Base-by-base conservation (phyloP, 768 basidiomycete genomes). In the Auriculariales sp. region DNA sequence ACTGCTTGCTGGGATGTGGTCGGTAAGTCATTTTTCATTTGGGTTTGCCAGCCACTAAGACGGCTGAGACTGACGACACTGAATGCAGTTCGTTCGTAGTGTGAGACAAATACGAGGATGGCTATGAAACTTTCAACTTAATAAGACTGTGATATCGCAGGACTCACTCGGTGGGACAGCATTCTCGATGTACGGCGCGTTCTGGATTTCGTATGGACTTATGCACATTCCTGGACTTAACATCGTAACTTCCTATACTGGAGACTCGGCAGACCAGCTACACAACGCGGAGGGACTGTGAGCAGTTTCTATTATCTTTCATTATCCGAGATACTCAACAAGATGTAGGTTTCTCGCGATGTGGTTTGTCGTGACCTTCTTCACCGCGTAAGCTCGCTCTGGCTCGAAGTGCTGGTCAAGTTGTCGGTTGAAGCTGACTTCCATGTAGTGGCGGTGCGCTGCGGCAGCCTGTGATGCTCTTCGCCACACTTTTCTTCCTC, bases 1-100 rank as follows among this genome's bases (percentile, higher is more conserved):
- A 61, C 70, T 93, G 42, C 66, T 92, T 32, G 90, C 89, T 28
- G 91, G 91, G 34, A 88, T 91, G 82, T 90, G 87, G 87, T 81
- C 81, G 63, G 82, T 81, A 11, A 9, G 39, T 44, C 17, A 7
- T 4, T 4, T 15, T 24, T 7, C 44, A 50, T 48, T 2, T 9
- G 7, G 9, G 22, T 5, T 25, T 19, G 4, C 7, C 39, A 6
- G 14, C 6, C 39, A 19, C 19, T 19, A n/a, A n/a, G n/a, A n/a
- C n/a, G n/a, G n/a, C n/a, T n/a, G n/a, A n/a, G 39, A 25, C 39
- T 44, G 39, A 44, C 39, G 14, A 11, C 27, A 19, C 27, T 10
- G 39, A 7, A 15, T 32, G 19, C 19, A 44, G 39, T 44, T 44
- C 27, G 39, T 25, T 44, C 27, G 39, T 25, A 25, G 39, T 7